Base-by-base conservation (phyloP, 2,329 filamentous ascomycete species). In the Colletotrichum sp. region DNA sequence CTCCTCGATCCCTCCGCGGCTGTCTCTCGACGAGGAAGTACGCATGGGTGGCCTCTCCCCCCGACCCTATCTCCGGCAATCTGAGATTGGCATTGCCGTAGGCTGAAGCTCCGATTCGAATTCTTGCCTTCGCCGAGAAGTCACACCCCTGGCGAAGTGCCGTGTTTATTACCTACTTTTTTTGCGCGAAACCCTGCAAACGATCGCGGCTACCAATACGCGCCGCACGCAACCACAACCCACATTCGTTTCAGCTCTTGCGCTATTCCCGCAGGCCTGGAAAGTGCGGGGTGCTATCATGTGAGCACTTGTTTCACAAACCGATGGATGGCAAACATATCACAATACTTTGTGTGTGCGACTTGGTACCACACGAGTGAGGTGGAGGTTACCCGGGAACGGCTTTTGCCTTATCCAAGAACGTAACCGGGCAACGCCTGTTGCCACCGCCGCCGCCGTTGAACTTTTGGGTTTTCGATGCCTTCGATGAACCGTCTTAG, bases 41-140 rank as follows among this genome's bases (percentile, higher is more conserved):
- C 82, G 84, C 21, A 77, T 87, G 9, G 87, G 84, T 7, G 89
- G 87, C 4, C 81, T 90, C 7, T 89, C 89, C 24, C 88, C 90
- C 3, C 86, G 88, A 10, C 88, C 89, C 15, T 80, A 86, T 32
- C 82, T 89, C 67, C 85, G 85, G 71, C 82, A 85, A 71, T 86
- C 85, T 13, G 86, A 88, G 63, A 91, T 91, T 82, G 90, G 90
- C 8, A 85, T 87, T 32, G 90, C 90, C 5, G 87, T 91, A 69
- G 89, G 89, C n/a, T 91, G 85, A 89, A 73, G 57, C n/a, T 8
- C 24, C 21, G 10, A 18, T 60, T 34, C n/a, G 12, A n/a, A 36
- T 48, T 38, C 57, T 48, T 43, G 32, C 38, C 30, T 60, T 67
- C 28, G 36, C 57, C 36, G 36, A 71, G 16, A 58, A 34, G 30